Base-by-base conservation (phyloP, 106 monocot species). In the Amphibolis antarctica region DNA sequence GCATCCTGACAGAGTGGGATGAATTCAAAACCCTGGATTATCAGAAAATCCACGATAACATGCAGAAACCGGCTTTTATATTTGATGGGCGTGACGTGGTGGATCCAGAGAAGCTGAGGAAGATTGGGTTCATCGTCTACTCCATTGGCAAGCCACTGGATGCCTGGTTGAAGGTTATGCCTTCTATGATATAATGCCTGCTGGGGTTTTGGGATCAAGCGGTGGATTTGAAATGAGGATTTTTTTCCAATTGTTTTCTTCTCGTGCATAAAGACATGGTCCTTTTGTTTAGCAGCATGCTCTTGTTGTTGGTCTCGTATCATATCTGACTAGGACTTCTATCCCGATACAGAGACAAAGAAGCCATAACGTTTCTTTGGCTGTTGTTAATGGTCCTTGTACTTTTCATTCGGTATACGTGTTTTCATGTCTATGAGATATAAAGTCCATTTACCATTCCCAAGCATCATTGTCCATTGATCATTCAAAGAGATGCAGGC, bases 1-100 rank as follows among this genome's bases (percentile, higher is more conserved):
- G 78, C 51, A 74, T 79, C 51, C 23, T 79, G 59, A 79, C 78
- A 13, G 78, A 79, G 69, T 79, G 78, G 78, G 78, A 79, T 29
- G 78, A 79, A 58, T 79, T 79, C 74, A 79, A 69, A 69, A 42
- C 42, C 0, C 59, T 79, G 42, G 78, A 79, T 15, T 79, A 74
- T 58, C 24, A 73, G 69, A 79, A 57, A 51, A 74, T 79, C 59
- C 74, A 65, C 1, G 69, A 74, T 14, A 64, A 59, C 64, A 79
- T 79, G 78, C 57, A 74, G 73, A 79, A 79, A 57, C 78, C 78
- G 0, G 78, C 78, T 0, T 79, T 79, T 46, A 52, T 79, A 18
- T 79, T 79, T 65, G 78, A 79, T 46, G 78, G 78, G 17, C 73
- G 78, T 59, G 74, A 79, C 44, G 64, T 79, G 13, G 74, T 74